phyloP scores from a whole-genome alignment of 352 stramenopile species.

The Achlya hypogyna region DNA sequence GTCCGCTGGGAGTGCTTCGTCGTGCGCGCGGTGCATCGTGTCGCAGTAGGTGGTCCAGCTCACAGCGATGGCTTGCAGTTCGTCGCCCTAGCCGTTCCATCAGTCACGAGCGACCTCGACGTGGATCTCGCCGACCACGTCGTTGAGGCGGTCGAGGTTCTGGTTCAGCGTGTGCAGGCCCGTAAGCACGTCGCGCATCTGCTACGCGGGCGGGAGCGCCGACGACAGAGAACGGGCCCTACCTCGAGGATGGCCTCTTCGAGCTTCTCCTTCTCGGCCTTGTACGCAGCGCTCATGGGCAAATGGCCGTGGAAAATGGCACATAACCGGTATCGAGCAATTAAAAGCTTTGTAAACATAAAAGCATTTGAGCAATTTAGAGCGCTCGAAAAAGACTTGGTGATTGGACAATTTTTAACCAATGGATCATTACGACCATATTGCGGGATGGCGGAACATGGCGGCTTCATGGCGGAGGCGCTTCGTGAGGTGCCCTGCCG shows the following conservation, averaged over 20 bases:
- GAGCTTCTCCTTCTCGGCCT: slow-evolving; percentile 16
- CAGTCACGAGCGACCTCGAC: neutral
- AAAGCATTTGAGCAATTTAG: neutral
- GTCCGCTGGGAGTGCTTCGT: too few relatives aligned
- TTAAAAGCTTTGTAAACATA: too few relatives aligned
- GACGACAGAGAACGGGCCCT: neutral
- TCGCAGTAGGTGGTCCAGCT: slow-evolving; percentile 16
- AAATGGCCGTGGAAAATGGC: neutral
- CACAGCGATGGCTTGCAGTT: slow-evolving; percentile 9
- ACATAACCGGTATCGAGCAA: neutral
- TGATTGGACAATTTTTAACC: neutral
- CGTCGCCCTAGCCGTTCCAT: slow-evolving; percentile 11
- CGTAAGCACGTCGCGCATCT: slow-evolving; percentile 11
- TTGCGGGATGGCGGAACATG: neutral
- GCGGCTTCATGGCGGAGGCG: slow-evolving; percentile 58
- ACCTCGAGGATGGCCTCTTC: slow-evolving; percentile 17
- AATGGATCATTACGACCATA: neutral
- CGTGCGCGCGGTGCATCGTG: neutral
- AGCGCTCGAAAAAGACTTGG: neutral
- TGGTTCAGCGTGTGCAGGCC: slow-evolving; percentile 17
- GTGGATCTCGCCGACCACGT: slow-evolving; percentile 1
- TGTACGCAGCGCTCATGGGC: slow-evolving; percentile 13
- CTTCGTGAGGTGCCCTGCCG: slow-evolving; percentile 40
- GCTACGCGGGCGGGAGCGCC: neutral
- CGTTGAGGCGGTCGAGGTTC: slow-evolving; percentile 19